Conservation (phyloP, 805 yeast genomes). For the Candida silvatica region DNA sequence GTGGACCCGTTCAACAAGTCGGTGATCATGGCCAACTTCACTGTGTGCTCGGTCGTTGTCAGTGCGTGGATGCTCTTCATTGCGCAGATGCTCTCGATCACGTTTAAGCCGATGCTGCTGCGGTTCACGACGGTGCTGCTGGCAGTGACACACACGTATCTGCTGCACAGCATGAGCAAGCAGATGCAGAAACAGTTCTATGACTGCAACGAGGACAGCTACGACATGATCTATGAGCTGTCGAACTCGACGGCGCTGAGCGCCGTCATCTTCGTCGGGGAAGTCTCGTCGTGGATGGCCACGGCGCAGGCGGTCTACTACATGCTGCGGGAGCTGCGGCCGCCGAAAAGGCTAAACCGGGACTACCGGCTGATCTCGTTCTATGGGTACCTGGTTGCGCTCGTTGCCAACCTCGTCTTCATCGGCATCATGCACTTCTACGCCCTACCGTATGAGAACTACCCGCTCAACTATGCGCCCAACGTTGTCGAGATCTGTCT, state of each 20-base stretch:
- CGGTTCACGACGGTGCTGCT: conserved; percentile 49
- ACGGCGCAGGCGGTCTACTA: conserved; percentile 24
- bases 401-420: conserved; percentile 1
- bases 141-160: conserved; percentile 45
- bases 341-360: not conserved
- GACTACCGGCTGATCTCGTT: not conserved
- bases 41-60: conserved; percentile 45
- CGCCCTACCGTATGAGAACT: conserved; percentile 1
- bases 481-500: conserved; percentile 23
- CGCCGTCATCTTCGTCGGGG: conserved; percentile 32
- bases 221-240: conserved; percentile 29
- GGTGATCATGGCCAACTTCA: conserved; percentile 37
- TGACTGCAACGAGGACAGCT: conserved; percentile 44
- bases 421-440: conserved; percentile 4
- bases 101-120: conserved; percentile 49
- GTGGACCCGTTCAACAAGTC: conserved; percentile 30
- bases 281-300: conserved; percentile 39
- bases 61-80: conserved; percentile 66
- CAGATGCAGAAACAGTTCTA: conserved; percentile 43
- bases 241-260: conserved; percentile 29
- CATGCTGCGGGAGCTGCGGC: conserved; percentile 5
- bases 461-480: conserved; percentile 16
- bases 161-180: conserved; percentile 36
- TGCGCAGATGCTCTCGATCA: conserved; percentile 44
- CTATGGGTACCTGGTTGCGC: conserved; percentile 1